Conservation (phyloP, 148 eudicot genomes). For the Amaranthus cruentus region DNA sequence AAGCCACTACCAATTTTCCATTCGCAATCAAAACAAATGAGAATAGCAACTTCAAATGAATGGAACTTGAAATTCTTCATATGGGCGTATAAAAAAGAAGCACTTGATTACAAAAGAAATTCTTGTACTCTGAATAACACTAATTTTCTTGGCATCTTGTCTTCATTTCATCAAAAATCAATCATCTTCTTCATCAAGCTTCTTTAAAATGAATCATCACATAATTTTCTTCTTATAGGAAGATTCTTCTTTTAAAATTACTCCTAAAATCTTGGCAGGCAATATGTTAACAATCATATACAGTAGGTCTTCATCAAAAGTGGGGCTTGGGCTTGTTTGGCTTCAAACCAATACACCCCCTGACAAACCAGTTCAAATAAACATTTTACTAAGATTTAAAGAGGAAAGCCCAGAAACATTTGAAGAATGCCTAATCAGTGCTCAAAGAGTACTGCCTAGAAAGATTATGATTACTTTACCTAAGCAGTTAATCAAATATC, state of each 20-base stretch:
- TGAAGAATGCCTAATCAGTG: not conserved
- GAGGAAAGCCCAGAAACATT: constrained; percentile 10
- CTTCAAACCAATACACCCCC: constrained; percentile 89
- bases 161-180: constrained; percentile 51
- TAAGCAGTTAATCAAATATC: not conserved
- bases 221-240: constrained; percentile 45
- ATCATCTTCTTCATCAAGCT: constrained; percentile 54
- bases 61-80: constrained; percentile 37
- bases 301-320: constrained; percentile 61
- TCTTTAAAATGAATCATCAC: constrained; percentile 44
- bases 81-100: constrained; percentile 34
- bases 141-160: constrained; percentile 42
- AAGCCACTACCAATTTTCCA: constrained; percentile 36
- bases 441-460: too few relatives aligned
- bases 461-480: too few relatives aligned
- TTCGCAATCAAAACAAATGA: constrained; percentile 42
- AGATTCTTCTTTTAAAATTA: constrained; percentile 52
- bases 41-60: constrained; percentile 58
- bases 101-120: constrained; percentile 45
- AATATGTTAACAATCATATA: constrained; percentile 50
- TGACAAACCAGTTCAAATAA: constrained; percentile 77
- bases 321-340: constrained; percentile 89
- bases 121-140: constrained; percentile 48
- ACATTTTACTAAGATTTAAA: constrained; percentile 34
- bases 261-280: constrained; percentile 51